phyloP scores from a whole-genome alignment of 2,329 filamentous ascomycete genomes.

The Paecilomyces dactylethromorphus region DNA sequence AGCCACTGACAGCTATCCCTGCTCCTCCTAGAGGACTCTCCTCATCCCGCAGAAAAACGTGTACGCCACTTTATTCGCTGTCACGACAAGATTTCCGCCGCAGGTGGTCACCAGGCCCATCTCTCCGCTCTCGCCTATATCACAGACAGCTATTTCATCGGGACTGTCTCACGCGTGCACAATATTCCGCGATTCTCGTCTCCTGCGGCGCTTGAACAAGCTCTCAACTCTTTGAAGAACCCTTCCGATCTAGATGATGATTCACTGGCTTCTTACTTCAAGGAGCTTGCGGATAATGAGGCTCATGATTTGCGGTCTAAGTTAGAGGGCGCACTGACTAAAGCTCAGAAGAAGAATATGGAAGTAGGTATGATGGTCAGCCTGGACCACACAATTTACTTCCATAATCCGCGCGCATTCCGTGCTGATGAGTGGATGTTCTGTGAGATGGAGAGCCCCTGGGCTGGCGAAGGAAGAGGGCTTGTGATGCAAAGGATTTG shows the following conservation, averaged over 20 bases:
- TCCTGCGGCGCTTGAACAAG: constrained; percentile 36
- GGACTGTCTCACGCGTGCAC: constrained; percentile 76
- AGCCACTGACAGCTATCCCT: not conserved
- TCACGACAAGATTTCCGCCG: constrained; percentile 62
- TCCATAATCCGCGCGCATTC: constrained; percentile 43
- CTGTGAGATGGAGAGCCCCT: constrained; percentile 44
- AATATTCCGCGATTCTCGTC: constrained; percentile 67
- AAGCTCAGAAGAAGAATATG: constrained; percentile 20
- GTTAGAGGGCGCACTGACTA: constrained; percentile 26
- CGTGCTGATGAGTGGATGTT: constrained; percentile 47
- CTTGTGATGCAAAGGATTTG: constrained; percentile 44
- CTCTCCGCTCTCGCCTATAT: constrained; percentile 87
- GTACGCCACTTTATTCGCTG: constrained; percentile 50
- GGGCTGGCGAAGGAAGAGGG: constrained; percentile 45
- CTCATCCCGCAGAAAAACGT: constrained; percentile 58
- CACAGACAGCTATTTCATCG: constrained; percentile 88
- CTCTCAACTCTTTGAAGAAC: constrained; percentile 34
- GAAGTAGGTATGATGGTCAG: constrained; percentile 47
- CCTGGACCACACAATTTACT: constrained; percentile 46
- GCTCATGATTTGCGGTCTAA: constrained; percentile 30
- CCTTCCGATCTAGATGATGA: constrained; percentile 38
- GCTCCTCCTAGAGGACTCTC: constrained; percentile 30
- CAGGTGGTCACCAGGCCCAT: constrained; percentile 72
- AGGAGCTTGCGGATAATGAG: constrained; percentile 38
- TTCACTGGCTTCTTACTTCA: constrained; percentile 31